A percentile compares a stretch with the other conserved stretches of the same genome.
These are phyloP conservation scores for Chlorencoelia australis DNA, from an alignment of 2,329 filamentous ascomycete genomes.

Conservation along the genomic window DNA sequence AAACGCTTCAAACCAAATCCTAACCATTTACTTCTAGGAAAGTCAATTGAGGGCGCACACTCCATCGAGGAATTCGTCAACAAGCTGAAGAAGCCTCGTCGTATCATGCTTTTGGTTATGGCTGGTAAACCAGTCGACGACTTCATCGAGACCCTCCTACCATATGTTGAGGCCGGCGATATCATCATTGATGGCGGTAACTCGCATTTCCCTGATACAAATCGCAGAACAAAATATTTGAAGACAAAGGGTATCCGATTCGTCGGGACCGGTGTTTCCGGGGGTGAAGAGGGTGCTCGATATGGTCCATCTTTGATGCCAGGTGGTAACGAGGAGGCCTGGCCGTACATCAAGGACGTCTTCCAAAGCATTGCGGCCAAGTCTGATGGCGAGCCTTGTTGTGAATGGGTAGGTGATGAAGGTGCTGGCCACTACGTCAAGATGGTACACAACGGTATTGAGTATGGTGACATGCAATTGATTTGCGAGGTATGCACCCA, in stretches of 20 bases:
- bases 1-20: slow-evolving; percentile 4
- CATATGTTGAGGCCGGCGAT: slow-evolving; percentile 73
- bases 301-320: slow-evolving; percentile 98
- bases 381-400: slow-evolving; percentile 94
- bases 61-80: slow-evolving; percentile 86
- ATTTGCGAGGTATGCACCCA: slow-evolving; percentile 75
- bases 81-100: slow-evolving; percentile 95
- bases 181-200: slow-evolving; percentile 99
- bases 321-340: slow-evolving; percentile 95
- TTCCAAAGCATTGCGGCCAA: slow-evolving; percentile 98
- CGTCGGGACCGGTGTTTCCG: slow-evolving; percentile 94
- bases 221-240: slow-evolving; percentile 91
- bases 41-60: slow-evolving; percentile 89
- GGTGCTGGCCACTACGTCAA: slow-evolving; percentile 99
- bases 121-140: slow-evolving; percentile 95
- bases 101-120: slow-evolving; percentile 98
- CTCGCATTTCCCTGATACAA: slow-evolving; percentile 98
- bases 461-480: slow-evolving; percentile 99
- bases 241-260: slow-evolving; percentile 81
- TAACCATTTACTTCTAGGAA: slow-evolving; percentile 43
- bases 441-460: slow-evolving; percentile 99
- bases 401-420: slow-evolving; percentile 99
- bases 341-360: slow-evolving; percentile 97
- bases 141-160: slow-evolving; percentile 94
- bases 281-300: slow-evolving; percentile 97